These are phyloP conservation scores for Cordyceps cateniannulata DNA, from an alignment of 2,329 filamentous ascomycete species.

Conservation along the genomic window DNA sequence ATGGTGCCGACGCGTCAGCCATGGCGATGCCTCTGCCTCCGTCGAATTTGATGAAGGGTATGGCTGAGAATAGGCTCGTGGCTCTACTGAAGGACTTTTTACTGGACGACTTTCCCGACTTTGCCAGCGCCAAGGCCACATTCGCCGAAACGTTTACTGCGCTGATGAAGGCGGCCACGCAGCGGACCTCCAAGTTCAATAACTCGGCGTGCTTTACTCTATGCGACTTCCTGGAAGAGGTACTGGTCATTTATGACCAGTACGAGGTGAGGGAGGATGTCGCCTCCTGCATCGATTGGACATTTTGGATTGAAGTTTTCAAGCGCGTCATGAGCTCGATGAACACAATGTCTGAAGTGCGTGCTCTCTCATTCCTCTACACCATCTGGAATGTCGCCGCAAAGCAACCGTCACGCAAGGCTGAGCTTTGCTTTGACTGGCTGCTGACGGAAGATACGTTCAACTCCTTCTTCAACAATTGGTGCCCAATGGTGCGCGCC, in stretches of 20 bases:
- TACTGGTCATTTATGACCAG: slow-evolving; percentile 55
- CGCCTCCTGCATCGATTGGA: slow-evolving; percentile 59
- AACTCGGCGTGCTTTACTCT: slow-evolving; percentile 79
- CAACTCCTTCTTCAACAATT: slow-evolving; percentile 80
- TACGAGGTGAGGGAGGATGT: slow-evolving; percentile 36
- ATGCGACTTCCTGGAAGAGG: slow-evolving; percentile 87
- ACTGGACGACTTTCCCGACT: slow-evolving; percentile 35
- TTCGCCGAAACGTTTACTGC: slow-evolving; percentile 71
- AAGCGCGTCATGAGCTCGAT: slow-evolving; percentile 73
- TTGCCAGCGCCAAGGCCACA: slow-evolving; percentile 49
- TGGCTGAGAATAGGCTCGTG: slow-evolving; percentile 84
- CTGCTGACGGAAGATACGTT: slow-evolving; percentile 70
- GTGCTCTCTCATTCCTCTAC: slow-evolving; percentile 75
- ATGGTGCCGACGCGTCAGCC: slow-evolving; percentile 59
- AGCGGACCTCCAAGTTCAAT: slow-evolving; percentile 72
- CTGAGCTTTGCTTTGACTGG: slow-evolving; percentile 65
- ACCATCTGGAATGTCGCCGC: slow-evolving; percentile 70
- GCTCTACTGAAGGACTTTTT: slow-evolving; percentile 78
- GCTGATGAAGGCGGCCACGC: slow-evolving; percentile 66
- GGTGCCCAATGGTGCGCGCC: slow-evolving; percentile 90
- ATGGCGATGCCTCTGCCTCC: slow-evolving; percentile 57
- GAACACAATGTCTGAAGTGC: slow-evolving; percentile 85
- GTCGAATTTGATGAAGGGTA: slow-evolving; percentile 65
- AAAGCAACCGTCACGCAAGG: slow-evolving; percentile 60
- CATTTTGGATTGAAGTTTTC: slow-evolving; percentile 79